These are phyloP conservation scores for Aureoboletus auriporus DNA, from an alignment of 768 basidiomycete genomes.

Conservation along the genomic window DNA sequence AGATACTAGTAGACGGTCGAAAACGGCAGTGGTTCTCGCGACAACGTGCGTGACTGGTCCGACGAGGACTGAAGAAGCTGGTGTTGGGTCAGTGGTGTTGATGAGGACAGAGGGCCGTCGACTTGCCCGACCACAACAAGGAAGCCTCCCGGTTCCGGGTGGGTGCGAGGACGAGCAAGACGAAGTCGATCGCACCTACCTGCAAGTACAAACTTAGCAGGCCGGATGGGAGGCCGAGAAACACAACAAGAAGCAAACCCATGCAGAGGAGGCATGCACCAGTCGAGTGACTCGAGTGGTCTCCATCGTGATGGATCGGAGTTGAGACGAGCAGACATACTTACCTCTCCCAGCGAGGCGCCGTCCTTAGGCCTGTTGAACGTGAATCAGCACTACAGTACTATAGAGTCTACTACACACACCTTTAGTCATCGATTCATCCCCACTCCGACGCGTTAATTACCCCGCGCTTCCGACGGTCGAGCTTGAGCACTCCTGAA, in stretches of 20 bases:
- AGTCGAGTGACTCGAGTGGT: slow-evolving; percentile 87
- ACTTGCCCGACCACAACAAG: no score
- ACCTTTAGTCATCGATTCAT: no score
- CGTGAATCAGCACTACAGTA: no score
- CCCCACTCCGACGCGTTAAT: no score
- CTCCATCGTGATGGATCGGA: slow-evolving; percentile 36
- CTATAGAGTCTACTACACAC: no score
- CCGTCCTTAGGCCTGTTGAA: no score
- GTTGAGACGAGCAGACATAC: slow-evolving; percentile 19
- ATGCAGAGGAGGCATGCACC: slow-evolving; percentile 79
- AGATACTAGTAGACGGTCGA: slow-evolving; percentile 83
- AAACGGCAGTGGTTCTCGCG: slow-evolving; percentile 82
- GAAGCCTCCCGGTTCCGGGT: no score
- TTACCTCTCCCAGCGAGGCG: slow-evolving; percentile 97
- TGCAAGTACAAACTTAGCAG: no score
- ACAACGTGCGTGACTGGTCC: slow-evolving; percentile 90
- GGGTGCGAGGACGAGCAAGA: background rate
- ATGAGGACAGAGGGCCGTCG: no score
- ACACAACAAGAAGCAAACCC: slow-evolving; percentile 91
- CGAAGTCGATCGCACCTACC: no score
- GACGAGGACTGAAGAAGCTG: slow-evolving; percentile 76
- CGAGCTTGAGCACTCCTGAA: no score
- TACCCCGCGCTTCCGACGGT: no score
- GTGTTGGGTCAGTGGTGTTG: background rate
- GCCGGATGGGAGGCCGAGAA: slow-evolving; percentile 71